phyloP scores from a whole-genome alignment of 805 yeast genomes.

The Cyberlindnera amylophila region DNA sequence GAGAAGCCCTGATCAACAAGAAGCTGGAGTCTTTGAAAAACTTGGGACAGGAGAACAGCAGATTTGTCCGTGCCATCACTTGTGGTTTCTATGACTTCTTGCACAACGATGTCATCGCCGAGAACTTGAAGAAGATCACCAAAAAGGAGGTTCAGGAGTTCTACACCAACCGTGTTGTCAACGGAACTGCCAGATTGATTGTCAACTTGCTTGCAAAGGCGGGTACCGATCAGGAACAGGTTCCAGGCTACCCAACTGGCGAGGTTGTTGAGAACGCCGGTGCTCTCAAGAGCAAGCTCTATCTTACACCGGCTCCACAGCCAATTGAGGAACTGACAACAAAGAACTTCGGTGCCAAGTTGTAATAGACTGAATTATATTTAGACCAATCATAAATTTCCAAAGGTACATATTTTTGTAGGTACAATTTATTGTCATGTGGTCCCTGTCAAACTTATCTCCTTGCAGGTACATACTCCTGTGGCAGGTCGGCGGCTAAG shows the following conservation, averaged over 20 bases:
- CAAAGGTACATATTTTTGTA: neutral
- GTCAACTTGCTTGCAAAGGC: slow-evolving; percentile 59
- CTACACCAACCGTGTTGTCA: slow-evolving; percentile 42
- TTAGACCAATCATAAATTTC: neutral
- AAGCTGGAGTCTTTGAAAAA: slow-evolving; percentile 73
- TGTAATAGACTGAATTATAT: slow-evolving; percentile 8
- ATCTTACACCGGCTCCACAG: slow-evolving; percentile 57
- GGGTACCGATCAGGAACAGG: slow-evolving; percentile 22
- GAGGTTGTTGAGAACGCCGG: slow-evolving; percentile 41
- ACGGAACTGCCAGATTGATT: slow-evolving; percentile 41
- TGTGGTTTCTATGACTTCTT: slow-evolving; percentile 78
- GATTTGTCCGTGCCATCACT: slow-evolving; percentile 64
- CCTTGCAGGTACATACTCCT: slow-evolving; percentile 1
- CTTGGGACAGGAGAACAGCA: slow-evolving; percentile 66
- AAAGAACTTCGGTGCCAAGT: slow-evolving; percentile 18
- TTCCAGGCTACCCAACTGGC: slow-evolving; percentile 46
- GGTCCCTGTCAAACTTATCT: slow-evolving; percentile 1
- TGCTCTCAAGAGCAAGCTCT: slow-evolving; percentile 51
- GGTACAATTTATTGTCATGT: neutral
- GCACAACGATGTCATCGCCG: slow-evolving; percentile 53
- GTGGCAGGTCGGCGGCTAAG: neutral
- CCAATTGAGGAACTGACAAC: slow-evolving; percentile 40
- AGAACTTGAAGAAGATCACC: slow-evolving; percentile 47
- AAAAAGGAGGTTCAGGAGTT: slow-evolving; percentile 55
- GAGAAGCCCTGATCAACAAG: slow-evolving; percentile 60